Conservation (phyloP, 176 grass and related monocot species). For the Chrysopogon serrulatus region DNA sequence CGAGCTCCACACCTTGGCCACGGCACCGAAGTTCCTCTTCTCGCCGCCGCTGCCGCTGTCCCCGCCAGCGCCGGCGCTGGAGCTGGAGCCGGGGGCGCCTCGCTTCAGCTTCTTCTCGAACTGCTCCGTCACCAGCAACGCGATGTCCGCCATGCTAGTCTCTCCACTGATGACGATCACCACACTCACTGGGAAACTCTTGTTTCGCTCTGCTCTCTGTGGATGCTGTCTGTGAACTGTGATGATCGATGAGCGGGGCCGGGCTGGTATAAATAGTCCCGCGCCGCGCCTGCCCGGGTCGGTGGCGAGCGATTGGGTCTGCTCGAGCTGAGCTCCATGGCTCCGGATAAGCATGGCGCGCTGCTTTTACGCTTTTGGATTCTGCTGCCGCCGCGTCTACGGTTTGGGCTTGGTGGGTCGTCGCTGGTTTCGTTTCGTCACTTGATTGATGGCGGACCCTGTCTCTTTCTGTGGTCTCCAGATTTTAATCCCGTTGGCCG, state of each 20-base stretch:
- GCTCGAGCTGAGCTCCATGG: not conserved
- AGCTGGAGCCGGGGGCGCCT: not conserved
- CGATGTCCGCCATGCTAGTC: conserved; percentile 58
- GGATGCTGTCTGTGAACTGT: not conserved
- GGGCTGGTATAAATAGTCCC: not conserved
- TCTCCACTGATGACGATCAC: not conserved
- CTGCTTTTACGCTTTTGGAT: not conserved
- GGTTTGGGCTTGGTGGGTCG: not conserved
- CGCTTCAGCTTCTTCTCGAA: conserved; percentile 57
- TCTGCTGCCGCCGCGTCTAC: not conserved
- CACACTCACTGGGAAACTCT: not conserved
- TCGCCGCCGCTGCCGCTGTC: not conserved
- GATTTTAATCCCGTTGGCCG: conserved; percentile 32
- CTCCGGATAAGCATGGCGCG: conserved; percentile 14
- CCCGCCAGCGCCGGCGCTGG: not conserved
- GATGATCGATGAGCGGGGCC: not conserved
- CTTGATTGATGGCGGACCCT: not conserved
- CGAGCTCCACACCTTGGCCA: conserved; percentile 38
- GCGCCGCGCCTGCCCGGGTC: not conserved
- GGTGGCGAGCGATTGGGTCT: not conserved
- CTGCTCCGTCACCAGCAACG: conserved; percentile 71
- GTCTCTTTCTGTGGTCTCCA: not conserved
- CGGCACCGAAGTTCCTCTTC: conserved; percentile 26
- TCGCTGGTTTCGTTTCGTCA: conserved; percentile 7
- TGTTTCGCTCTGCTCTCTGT: not conserved